Percentiles rank a stretch among this genome's conserved stretches.
phyloP scores from a whole-genome alignment of 345 rosid genomes.

The Schrenkiella parvula region DNA sequence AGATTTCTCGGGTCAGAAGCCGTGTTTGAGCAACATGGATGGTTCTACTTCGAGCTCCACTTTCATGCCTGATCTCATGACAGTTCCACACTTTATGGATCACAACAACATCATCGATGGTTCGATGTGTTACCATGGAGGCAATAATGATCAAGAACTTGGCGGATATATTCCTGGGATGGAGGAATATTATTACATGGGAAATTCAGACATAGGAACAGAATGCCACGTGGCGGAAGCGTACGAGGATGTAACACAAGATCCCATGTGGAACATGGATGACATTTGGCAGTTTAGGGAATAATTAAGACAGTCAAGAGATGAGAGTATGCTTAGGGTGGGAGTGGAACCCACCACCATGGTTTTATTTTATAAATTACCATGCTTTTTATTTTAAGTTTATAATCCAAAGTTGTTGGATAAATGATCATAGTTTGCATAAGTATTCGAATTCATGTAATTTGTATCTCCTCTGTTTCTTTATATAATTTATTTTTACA shows the following conservation, averaged over 20 bases:
- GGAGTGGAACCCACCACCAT: constrained; percentile 12
- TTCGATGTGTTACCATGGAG: constrained; percentile 17
- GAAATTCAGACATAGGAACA: constrained; percentile 21
- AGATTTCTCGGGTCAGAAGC: neutral
- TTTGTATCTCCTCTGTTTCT: no score
- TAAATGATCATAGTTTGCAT: neutral
- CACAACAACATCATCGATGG: constrained; percentile 24
- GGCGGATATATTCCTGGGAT: constrained; percentile 34
- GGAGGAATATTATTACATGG: constrained; percentile 36
- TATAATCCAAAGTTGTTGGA: neutral
- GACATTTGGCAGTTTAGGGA: constrained; percentile 70
- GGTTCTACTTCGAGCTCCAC: constrained; percentile 21
- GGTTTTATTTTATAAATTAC: neutral
- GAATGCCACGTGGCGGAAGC: constrained; percentile 46
- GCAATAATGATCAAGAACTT: constrained; percentile 24
- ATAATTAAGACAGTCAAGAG: constrained; percentile 25
- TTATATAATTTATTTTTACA: no score
- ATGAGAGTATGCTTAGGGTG: constrained; percentile 5
- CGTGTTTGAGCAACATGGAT: constrained; percentile 16
- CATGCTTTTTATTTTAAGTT: neutral
- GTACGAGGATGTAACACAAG: constrained; percentile 42
- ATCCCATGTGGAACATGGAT: constrained; percentile 65
- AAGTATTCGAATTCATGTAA: neutral
- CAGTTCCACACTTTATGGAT: constrained; percentile 34
- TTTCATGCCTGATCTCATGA: constrained; percentile 33